Percentiles rank a stretch among this genome's conserved stretches.
These are phyloP conservation scores for Chimonanthus praecox DNA, from an alignment of 164 flowering plant species.

Conservation along the genomic window DNA sequence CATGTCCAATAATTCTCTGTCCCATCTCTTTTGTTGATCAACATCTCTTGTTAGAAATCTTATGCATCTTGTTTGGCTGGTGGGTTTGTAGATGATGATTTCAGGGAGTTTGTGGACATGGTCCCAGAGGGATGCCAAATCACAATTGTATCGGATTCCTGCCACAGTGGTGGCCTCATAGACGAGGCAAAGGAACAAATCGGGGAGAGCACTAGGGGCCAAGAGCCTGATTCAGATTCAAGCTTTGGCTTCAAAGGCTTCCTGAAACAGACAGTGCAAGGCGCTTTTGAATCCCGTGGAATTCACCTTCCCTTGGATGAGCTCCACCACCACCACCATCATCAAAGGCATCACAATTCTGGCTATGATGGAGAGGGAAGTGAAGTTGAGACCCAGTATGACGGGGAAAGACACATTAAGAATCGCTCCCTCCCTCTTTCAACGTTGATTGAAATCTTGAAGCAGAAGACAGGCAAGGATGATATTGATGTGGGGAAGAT, in stretches of 20 bases:
- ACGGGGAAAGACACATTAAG: conserved; percentile 31
- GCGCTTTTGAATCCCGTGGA: conserved; percentile 73
- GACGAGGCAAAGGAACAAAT: conserved; percentile 85
- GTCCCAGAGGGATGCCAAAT: conserved; percentile 61
- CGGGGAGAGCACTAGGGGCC: conserved; percentile 65
- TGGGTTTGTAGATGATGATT: conserved; percentile 68
- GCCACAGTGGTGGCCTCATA: conserved; percentile 94
- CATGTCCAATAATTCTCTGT: no score
- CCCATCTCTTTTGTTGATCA: no score
- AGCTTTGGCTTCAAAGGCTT: conserved; percentile 56
- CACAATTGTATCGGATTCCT: conserved; percentile 87
- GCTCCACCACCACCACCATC: conserved; percentile 18
- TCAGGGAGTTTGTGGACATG: conserved; percentile 70
- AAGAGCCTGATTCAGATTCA: conserved; percentile 9
- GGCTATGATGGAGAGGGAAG: conserved; percentile 23
- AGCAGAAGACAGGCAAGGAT: conserved; percentile 89
- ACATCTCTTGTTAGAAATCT: not conserved
- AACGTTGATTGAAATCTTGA: conserved; percentile 80
- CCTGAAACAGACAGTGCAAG: conserved; percentile 43
- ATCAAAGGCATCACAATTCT: not conserved
- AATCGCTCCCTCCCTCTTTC: conserved; percentile 73
- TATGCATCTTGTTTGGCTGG: not conserved
- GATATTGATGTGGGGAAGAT: conserved; percentile 91
- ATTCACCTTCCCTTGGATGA: conserved; percentile 41
- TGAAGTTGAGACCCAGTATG: conserved; percentile 18